Evolutionary conservation across 495 filamentous ascomycete genomes (phyloP), one percentile per base, ranked within the genome.

Genomic region (Entonaema liquescens): DNA sequence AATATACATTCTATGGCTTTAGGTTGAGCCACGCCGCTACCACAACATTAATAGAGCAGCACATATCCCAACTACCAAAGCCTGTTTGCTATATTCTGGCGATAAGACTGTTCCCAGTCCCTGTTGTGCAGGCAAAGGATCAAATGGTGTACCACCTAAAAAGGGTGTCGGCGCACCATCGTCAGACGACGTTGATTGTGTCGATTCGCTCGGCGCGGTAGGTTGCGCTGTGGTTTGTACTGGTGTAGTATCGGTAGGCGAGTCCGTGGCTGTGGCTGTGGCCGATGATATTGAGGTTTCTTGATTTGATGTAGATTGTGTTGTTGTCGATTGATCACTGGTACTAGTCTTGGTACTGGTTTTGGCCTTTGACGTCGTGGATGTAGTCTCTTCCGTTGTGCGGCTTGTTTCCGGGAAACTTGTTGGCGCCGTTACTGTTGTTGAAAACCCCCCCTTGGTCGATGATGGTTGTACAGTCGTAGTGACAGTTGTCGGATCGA

Each of bases 71-170:
- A 40, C 56, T 25, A 62, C 29, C 7, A 73, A 35, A 25, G 44
- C 56, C 58, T 40, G 35, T 12, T 44, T 59, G 42, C 62, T 53
- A 25, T 58, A 66, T 25, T 55, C 52, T 19, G 33, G 47, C n/a
- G 44, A 38, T 50, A 64, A 12, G 15, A 21, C 1, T 1, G 56
- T 26, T 6, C 57, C 61, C 23, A 53, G 36, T 33, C 50, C 62
- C 35, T 57, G 65, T 5, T 57, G 56, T 17, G 68, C 35, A 47
- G 70, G 70, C 3, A 62, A 58, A 2, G 62, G 61, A 59, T 68
- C 65, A 35, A 73, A 73, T 49, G 70, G 70, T 12, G 60, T 66
- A 33, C 65, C 70, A n/a, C 65, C 70, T 13, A 68, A 44, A 26
- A 73, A 72, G 47, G 69, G 70, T 47, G 40, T 61, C 29, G 70